phyloP scores from a whole-genome alignment of 495 filamentous ascomycete species.

The Thermochaetoides thermophila region DNA sequence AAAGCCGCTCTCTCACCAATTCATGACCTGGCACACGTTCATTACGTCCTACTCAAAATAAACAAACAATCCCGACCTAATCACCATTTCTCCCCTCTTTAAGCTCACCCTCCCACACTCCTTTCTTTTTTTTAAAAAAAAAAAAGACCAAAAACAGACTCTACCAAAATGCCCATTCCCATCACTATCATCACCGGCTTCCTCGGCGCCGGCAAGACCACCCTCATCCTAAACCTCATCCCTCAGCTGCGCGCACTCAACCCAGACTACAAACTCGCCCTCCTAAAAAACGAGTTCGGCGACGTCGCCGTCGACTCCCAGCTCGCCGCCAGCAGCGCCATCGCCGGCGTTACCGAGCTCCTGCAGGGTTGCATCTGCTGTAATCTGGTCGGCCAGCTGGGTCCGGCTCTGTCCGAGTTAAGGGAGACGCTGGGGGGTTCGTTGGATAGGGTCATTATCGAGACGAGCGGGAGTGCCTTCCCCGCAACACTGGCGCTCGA shows the following conservation, averaged over 20 bases:
- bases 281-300: conserved; percentile 96
- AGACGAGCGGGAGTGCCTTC: conserved; percentile 80
- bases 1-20: no score
- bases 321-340: conserved; percentile 62
- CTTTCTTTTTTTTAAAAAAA: no score
- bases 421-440: conserved; percentile 31
- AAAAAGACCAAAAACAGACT: not conserved
- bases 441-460: conserved; percentile 82
- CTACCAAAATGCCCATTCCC: conserved; percentile 45
- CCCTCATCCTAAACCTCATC: conserved; percentile 75
- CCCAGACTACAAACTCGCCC: conserved; percentile 66
- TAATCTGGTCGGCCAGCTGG: conserved; percentile 85
- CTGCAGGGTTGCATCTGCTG: conserved; percentile 98
- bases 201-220: conserved; percentile 87
- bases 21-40: no score
- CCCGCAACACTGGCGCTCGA: conserved; percentile 85
- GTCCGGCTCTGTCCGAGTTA: conserved; percentile 62
- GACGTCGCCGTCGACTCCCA: conserved; percentile 87
- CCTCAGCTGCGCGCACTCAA: conserved; percentile 59
- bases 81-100: no score
- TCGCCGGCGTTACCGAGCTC: conserved; percentile 81
- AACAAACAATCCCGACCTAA: no score
- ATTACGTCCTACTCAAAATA: no score
- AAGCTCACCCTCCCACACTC: not conserved
- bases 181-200: conserved; percentile 94